Evolutionary conservation across 306 rosid genomes (phyloP), one percentile per base, ranked within the genome.

Genomic region (Quercus gilva): DNA sequence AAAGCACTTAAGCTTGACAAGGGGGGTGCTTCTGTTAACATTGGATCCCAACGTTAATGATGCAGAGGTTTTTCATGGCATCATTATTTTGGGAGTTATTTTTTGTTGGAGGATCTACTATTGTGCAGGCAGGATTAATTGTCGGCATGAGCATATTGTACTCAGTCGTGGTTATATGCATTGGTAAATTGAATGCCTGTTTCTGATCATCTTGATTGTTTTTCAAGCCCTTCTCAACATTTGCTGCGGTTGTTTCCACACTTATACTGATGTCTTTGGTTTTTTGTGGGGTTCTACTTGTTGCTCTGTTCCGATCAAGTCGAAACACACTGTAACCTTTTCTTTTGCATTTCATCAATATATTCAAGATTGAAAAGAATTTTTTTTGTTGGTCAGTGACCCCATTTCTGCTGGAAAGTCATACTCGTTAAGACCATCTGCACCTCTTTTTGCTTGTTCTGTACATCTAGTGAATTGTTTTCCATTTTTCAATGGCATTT

Each of bases 1-100:
- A 85, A 74, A 72, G 87, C 89, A 2, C 79, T 91, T 29, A 79
- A 85, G 80, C 77, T 78, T 1, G 85, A 85, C 80, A 84, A 87
- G 79, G 87, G 88, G 33, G 79, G 82, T 64, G 71, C 77, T 55
- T 23, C 67, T 33, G 76, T 45, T 61, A 85, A 84, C 73, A 85
- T 71, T 85, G 88, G 74, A 59, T 79, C 86, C 68, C 83, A 76
- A 12, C 80, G 73, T 67, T 59, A 75, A 72, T 52, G 71, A 70
- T 71, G 83, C 19, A 55, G 64, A 25, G 70, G 53, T 17, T 73
- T 69, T 35, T 63, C 29, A 51, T 23, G 74, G 79, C 53, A 74
- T 41, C 4, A 0, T 77, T 76, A 45, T 35, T 3, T 61, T n/a
- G 33, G 71, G 14, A 43, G 15, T 37, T 55, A 20, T 35, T 68